These are phyloP conservation scores for Cutaneotrichosporon sp. DNA, from an alignment of 1,284 basidiomycete genomes.

Conservation along the genomic window DNA sequence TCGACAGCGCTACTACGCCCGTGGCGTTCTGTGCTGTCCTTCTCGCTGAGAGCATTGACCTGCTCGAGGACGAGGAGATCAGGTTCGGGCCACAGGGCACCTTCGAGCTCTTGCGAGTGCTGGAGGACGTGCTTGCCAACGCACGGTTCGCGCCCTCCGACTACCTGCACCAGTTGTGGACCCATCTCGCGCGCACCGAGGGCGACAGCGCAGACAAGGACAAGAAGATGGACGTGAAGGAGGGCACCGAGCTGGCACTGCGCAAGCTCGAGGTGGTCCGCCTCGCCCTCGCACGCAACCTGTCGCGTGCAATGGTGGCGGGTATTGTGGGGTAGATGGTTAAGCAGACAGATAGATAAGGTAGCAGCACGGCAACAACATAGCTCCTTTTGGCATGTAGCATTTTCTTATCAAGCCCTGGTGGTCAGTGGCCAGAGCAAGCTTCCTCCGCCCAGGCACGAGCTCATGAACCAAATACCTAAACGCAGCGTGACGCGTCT, in stretches of 20 bases:
- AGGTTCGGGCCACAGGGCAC: constrained; percentile 45
- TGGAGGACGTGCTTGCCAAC: constrained; percentile 47
- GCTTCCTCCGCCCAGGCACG: too few relatives aligned
- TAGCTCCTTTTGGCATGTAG: too few relatives aligned
- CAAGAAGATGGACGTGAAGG: constrained; percentile 6
- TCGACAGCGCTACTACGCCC: constrained; percentile 48
- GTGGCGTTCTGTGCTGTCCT: constrained; percentile 48
- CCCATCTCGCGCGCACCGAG: constrained; percentile 17
- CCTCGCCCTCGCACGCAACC: constrained; percentile 47
- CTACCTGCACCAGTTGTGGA: constrained; percentile 34
- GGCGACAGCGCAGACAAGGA: constrained; percentile 3
- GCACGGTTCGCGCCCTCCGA: constrained; percentile 36
- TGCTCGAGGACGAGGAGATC: constrained; percentile 48
- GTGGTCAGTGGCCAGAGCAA: too few relatives aligned
- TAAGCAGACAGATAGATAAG: not conserved
- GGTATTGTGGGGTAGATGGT: constrained; percentile 24
- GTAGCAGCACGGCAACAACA: too few relatives aligned
- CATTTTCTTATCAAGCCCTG: too few relatives aligned
- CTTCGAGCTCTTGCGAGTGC: constrained; percentile 48
- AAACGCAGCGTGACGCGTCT: too few relatives aligned
- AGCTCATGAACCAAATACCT: too few relatives aligned
- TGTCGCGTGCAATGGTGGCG: constrained; percentile 37
- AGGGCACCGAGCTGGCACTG: constrained; percentile 26
- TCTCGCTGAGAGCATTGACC: constrained; percentile 46
- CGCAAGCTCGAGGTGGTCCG: constrained; percentile 49